Evolutionary conservation across 2,329 filamentous ascomycete genomes (phyloP), one percentile per base, ranked within the genome.

Genomic region (Immersiporthe knoxdaviesiana): DNA sequence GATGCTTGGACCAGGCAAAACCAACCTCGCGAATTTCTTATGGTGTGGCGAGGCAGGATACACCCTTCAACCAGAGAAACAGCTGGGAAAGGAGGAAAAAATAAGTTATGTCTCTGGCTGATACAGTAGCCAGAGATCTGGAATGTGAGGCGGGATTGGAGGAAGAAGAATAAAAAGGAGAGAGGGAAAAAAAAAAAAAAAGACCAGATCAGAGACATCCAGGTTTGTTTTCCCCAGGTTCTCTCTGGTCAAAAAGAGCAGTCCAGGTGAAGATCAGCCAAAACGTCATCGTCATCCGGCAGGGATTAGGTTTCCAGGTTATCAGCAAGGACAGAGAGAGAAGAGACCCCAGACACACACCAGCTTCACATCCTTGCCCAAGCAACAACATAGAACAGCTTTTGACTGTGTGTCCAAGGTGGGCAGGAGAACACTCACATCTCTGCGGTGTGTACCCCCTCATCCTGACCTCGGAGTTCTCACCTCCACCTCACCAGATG

Each of bases 231-330:
- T 8, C 50, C 50, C 50, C 24, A 54, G 24, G 50, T 14, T 54
- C 12, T 54, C n/a, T n/a, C 27, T 24, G 50, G 50, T 16, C 50
- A 21, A 54, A 27, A 54, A 54, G n/a, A 54, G 50, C 50, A 54
- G 7, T 54, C 5, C n/a, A 27, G 50, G 21, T 3, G 24, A 30
- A 27, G 50, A 54, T 54, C 50, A 16, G 50, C 50, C 52, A 56
- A 21, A n/a, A 56, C 52, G 52, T 56, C 52, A 56, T 56, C 52
- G 52, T 56, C 52, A 56, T 56, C 52, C 16, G 14, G 27, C 52
- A 56, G 24, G 52, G 52, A 56, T 18, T 14, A 32, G 52, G 52
- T 16, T 56, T 54, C 50, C 50, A 54, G 12, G 50, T 10, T 47
- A 47, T 47, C 44, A 47, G 50, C 16, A 11, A 47, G n/a, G 41